Conservation (phyloP, 2,329 filamentous ascomycete genomes). For the Stachybotrys echinatus region DNA sequence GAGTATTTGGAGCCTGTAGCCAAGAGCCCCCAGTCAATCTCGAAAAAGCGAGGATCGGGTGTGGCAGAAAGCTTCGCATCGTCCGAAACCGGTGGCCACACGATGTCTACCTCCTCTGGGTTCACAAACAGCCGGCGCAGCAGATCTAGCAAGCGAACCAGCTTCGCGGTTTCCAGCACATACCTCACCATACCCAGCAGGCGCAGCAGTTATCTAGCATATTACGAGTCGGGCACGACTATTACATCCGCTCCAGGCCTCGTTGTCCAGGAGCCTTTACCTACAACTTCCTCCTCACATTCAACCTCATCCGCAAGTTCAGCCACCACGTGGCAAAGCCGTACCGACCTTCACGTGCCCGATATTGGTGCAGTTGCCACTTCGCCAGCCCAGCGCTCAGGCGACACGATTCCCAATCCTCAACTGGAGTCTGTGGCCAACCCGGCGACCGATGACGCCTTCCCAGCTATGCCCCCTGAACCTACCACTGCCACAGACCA, state of each 20-base stretch:
- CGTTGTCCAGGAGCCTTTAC: slow-evolving; percentile 6
- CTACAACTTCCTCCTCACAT: slow-evolving; percentile 2
- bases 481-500: slow-evolving; percentile 23
- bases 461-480: neutral
- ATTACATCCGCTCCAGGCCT: neutral
- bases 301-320: slow-evolving; percentile 34
- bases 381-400: slow-evolving; percentile 13
- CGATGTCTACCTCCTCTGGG: slow-evolving; percentile 14
- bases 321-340: slow-evolving; percentile 23
- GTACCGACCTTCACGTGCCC: slow-evolving; percentile 24
- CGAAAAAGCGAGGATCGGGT: slow-evolving; percentile 16
- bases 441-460: neutral
- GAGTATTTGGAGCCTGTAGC: slow-evolving; percentile 12
- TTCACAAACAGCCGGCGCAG: slow-evolving; percentile 18
- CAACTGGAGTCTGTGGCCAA: neutral
- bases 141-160: slow-evolving; percentile 33
- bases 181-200: slow-evolving; percentile 34
- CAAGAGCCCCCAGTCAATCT: slow-evolving; percentile 18
- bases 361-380: slow-evolving; percentile 35
- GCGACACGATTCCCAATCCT: neutral
- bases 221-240: neutral
- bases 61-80: slow-evolving; percentile 4
- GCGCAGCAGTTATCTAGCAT: neutral
- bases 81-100: slow-evolving; percentile 3
- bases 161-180: slow-evolving; percentile 33